Conservation (phyloP, 805 yeast species). For the Candida stauntonica region DNA sequence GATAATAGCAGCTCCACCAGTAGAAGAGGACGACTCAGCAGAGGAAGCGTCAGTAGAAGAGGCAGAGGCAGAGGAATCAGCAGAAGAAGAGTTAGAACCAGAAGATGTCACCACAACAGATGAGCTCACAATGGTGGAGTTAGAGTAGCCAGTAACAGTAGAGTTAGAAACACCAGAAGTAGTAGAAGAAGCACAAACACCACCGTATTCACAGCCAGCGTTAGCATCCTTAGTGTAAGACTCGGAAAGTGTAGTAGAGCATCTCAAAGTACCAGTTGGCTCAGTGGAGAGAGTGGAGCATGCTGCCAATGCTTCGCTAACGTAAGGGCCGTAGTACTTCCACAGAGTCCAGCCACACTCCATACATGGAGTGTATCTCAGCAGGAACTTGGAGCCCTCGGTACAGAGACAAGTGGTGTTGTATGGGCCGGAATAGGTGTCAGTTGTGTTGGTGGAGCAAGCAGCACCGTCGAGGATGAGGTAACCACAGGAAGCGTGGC, state of each 20-base stretch:
- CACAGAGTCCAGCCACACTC: conserved; percentile 40
- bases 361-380: conserved; percentile 31
- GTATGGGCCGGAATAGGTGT: conserved; percentile 28
- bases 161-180: conserved; percentile 6
- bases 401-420: conserved; percentile 32
- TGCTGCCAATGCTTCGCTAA: conserved; percentile 29
- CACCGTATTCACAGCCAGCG: conserved; percentile 18
- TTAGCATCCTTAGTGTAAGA: conserved; percentile 20
- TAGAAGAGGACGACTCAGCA: conserved; percentile 7
- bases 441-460: conserved; percentile 23
- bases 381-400: conserved; percentile 25
- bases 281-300: conserved; percentile 29
- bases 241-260: conserved; percentile 25
- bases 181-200: conserved; percentile 13
- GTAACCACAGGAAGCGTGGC: conserved; percentile 35
- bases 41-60: conserved; percentile 6
- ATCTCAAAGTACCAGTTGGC: conserved; percentile 35
- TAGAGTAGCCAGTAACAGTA: conserved; percentile 11
- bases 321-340: conserved; percentile 32
- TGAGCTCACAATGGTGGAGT: too few species aligned
- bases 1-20: conserved; percentile 14
- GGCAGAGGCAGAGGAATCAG: not conserved
- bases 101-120: conserved; percentile 10
- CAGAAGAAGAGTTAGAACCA: conserved; percentile 9
- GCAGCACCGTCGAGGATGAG: conserved; percentile 30